A percentile compares a stretch with the other conserved stretches of the same genome.
phyloP scores from a whole-genome alignment of 768 basidiomycete genomes.

The Asterophora parasitica region DNA sequence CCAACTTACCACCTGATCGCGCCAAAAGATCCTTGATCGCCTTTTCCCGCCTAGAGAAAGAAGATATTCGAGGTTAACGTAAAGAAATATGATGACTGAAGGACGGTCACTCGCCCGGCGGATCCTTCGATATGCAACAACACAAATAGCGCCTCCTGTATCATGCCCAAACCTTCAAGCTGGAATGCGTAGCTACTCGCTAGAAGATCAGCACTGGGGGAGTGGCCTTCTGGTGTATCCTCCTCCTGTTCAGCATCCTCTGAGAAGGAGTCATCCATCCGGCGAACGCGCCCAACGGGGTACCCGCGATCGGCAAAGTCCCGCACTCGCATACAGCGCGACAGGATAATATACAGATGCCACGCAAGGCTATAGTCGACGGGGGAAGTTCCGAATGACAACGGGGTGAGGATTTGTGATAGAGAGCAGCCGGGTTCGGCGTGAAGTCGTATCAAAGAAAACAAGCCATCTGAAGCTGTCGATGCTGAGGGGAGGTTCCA shows the following conservation, averaged over 20 bases:
- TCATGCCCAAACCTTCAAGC: conserved; percentile 73
- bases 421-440: conserved; percentile 67
- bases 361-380: conserved; percentile 84
- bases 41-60: conserved; percentile 60
- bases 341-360: conserved; percentile 89
- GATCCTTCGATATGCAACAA: conserved; percentile 82
- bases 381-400: conserved; percentile 70
- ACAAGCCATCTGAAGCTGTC: conserved; percentile 65
- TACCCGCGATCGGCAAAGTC: conserved; percentile 84
- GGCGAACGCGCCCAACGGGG: conserved; percentile 26
- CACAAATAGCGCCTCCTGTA: conserved; percentile 87
- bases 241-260: conserved; percentile 37
- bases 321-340: conserved; percentile 74
- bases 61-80: conserved; percentile 1
- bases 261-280: conserved; percentile 23
- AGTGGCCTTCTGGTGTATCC: conserved; percentile 65
- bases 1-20: conserved; percentile 59
- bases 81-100: conserved; percentile 29
- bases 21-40: conserved; percentile 78
- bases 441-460: conserved; percentile 74
- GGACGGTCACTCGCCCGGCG: conserved; percentile 51
- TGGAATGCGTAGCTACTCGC: conserved; percentile 84
- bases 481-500: conserved; percentile 43
- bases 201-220: conserved; percentile 76
- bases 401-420: conserved; percentile 64